Evolutionary conservation across 1,284 basidiomycete genomes (phyloP), one percentile per base, ranked within the genome.

Genomic region (Ustilago xerochloae): DNA sequence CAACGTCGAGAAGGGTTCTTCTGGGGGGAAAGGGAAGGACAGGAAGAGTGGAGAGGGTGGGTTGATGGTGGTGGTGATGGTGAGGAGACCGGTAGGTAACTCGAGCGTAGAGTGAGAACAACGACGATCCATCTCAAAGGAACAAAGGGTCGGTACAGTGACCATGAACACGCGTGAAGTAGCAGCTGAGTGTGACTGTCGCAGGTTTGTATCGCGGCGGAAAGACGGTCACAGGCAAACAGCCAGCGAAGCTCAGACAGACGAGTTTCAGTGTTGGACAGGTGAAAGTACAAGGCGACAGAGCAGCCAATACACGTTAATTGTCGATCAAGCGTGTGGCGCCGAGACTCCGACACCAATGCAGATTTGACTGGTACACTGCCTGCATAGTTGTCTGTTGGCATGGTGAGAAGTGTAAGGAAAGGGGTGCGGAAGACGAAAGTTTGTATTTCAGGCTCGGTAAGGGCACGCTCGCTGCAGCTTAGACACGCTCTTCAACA

Each of bases 401-500:
- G n/a, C n/a, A n/a, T n/a, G n/a, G n/a, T n/a, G n/a, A n/a, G n/a
- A n/a, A n/a, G n/a, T n/a, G n/a, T n/a, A n/a, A n/a, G n/a, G n/a
- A n/a, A n/a, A n/a, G n/a, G n/a, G n/a, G n/a, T n/a, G n/a, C n/a
- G n/a, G n/a, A n/a, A n/a, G n/a, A n/a, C n/a, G n/a, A n/a, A n/a
- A n/a, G n/a, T n/a, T n/a, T n/a, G n/a, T n/a, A n/a, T n/a, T n/a
- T n/a, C n/a, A n/a, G n/a, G n/a, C n/a, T n/a, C n/a, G n/a, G n/a
- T n/a, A n/a, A n/a, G n/a, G n/a, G n/a, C n/a, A n/a, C n/a, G n/a
- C n/a, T n/a, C n/a, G n/a, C n/a, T 62, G 64, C 64, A 67, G 64
- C 48, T 35, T 62, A 62, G 58, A 67, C 51, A 29, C 24, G 48
- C 58, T 29, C 30, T 24, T 57, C 64, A 67, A 67, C 61, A n/a